Conservation (phyloP, 2,329 filamentous ascomycete species). For the Rutstroemia sydowiana region DNA sequence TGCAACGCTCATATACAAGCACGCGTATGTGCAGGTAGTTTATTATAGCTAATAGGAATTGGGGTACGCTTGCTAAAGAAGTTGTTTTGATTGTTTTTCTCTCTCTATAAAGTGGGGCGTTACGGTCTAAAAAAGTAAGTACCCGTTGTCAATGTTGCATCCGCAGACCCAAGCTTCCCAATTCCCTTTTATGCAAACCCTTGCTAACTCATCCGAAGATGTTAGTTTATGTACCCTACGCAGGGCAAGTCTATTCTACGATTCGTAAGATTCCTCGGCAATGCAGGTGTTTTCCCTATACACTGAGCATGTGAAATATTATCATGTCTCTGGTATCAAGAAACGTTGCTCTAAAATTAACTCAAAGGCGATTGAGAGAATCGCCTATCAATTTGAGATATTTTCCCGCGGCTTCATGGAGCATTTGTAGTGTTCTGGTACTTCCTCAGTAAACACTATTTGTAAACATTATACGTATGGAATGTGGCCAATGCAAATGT, state of each 20-base stretch:
- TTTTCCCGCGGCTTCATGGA: too few species aligned
- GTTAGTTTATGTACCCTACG: background rate
- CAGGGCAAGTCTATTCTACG: background rate
- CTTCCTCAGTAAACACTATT: too few species aligned
- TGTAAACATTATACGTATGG: too few species aligned
- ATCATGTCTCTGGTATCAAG: too few species aligned
- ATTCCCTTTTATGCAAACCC: background rate
- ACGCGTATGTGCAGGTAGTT: constrained; percentile 3
- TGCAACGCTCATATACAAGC: background rate
- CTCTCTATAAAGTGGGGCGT: background rate
- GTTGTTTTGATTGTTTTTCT: background rate
- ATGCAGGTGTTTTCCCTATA: background rate
- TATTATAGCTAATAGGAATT: background rate
- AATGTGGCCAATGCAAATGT: background rate
- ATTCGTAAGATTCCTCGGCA: background rate
- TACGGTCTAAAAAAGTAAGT: background rate
- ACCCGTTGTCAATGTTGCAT: constrained; percentile 12
- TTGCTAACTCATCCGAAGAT: background rate
- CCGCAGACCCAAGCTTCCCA: background rate
- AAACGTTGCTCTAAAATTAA: too few species aligned
- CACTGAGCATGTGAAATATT: too few species aligned
- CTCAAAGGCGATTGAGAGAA: too few species aligned
- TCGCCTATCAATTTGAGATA: too few species aligned
- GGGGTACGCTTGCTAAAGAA: background rate
- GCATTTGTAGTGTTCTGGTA: too few species aligned